A percentile compares a stretch with the other conserved stretches of the same genome.
These are phyloP conservation scores for Paramarasmius palmivorus DNA, from an alignment of 1,284 basidiomycete species.

Conservation along the genomic window DNA sequence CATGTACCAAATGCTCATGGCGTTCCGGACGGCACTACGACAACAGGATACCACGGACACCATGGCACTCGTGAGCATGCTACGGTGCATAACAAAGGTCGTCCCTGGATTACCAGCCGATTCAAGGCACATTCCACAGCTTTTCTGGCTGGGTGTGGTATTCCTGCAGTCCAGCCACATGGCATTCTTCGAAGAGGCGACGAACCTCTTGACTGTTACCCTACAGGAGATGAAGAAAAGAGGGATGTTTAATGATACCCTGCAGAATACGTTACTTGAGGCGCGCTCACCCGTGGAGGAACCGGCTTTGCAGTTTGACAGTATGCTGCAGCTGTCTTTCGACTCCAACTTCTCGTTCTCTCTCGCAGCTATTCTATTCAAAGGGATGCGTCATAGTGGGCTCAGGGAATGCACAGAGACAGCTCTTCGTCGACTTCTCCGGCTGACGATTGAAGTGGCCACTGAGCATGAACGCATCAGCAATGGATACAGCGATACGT, in stretches of 20 bases:
- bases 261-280: conserved; percentile 66
- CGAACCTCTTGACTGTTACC: conserved; percentile 63
- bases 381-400: conserved; percentile 74
- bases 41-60: conserved; percentile 71
- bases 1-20: conserved; percentile 86
- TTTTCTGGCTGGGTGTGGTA: conserved; percentile 87
- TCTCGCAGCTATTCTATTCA: conserved; percentile 81
- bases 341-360: conserved; percentile 81
- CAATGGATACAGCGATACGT: conserved; percentile 37
- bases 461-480: conserved; percentile 24
- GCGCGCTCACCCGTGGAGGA: conserved; percentile 66
- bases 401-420: conserved; percentile 61
- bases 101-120: conserved; percentile 67
- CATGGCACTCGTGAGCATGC: conserved; percentile 81
- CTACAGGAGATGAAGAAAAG: conserved; percentile 68
- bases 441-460: conserved; percentile 47
- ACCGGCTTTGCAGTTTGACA: conserved; percentile 73
- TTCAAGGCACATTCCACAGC: conserved; percentile 71
- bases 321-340: conserved; percentile 75
- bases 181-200: conserved; percentile 73
- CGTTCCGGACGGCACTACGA: conserved; percentile 67
- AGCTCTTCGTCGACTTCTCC: conserved; percentile 57
- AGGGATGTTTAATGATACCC: conserved; percentile 54
- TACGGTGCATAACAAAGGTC: conserved; percentile 80
- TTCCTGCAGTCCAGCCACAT: conserved; percentile 78